Percentiles rank a stretch among this genome's conserved stretches.
phyloP scores from a whole-genome alignment of 1,284 basidiomycete genomes.

The Meira miltonrushii region DNA sequence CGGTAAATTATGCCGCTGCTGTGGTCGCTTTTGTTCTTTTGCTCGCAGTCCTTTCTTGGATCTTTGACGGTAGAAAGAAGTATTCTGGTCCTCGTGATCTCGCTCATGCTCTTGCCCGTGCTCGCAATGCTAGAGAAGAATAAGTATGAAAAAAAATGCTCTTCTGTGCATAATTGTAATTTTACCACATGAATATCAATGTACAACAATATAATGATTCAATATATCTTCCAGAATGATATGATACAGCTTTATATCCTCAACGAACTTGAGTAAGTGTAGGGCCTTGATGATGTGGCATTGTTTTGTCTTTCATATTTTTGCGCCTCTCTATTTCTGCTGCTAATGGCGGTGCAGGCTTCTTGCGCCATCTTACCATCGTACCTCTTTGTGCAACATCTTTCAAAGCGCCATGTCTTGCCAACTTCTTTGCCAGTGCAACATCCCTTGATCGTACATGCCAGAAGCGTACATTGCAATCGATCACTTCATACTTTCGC shows the following conservation, averaged over 20 bases:
- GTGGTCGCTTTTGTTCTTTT: constrained; percentile 30
- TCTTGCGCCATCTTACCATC: constrained; percentile 37
- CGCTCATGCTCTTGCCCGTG: constrained; percentile 12
- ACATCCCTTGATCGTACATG: constrained; percentile 33
- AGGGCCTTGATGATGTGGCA: not conserved
- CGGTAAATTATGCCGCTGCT: constrained; percentile 56
- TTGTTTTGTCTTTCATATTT: not conserved
- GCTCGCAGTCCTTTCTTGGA: constrained; percentile 25
- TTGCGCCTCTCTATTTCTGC: not conserved
- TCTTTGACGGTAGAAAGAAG: constrained; percentile 21
- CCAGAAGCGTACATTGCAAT: constrained; percentile 51
- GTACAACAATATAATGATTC: not conserved
- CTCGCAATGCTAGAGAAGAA: not conserved
- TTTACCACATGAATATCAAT: not conserved
- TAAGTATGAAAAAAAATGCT: not conserved
- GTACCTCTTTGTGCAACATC: constrained; percentile 31
- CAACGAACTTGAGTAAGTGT: not conserved
- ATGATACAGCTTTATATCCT: not conserved
- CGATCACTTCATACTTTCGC: constrained; percentile 41
- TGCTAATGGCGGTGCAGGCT: not conserved
- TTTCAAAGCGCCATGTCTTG: constrained; percentile 41
- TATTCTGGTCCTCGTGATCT: constrained; percentile 29
- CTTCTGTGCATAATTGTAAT: not conserved
- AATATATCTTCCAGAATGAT: not conserved
- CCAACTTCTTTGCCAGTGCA: constrained; percentile 27